These are phyloP conservation scores for Aspergillus eucalypticola DNA, from an alignment of 2,329 filamentous ascomycete species.

Conservation along the genomic window DNA sequence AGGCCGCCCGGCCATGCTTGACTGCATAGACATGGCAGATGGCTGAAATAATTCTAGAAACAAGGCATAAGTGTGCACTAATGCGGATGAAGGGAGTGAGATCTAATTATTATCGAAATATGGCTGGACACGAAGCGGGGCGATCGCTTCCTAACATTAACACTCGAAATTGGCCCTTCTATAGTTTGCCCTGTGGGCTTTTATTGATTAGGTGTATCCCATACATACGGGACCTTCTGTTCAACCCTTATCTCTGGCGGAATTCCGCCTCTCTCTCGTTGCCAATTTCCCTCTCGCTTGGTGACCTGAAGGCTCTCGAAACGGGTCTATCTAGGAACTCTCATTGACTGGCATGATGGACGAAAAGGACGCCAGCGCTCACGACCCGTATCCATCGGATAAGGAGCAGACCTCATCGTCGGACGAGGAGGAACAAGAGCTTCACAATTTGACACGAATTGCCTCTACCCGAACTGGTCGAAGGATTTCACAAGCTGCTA, in stretches of 20 bases:
- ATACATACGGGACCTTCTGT: not conserved
- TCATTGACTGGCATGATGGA: not conserved
- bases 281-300: not conserved
- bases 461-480: slow-evolving; percentile 27
- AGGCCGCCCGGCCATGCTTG: not conserved
- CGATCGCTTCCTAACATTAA: not conserved
- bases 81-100: not conserved
- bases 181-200: not conserved
- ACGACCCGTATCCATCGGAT: not conserved
- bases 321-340: not conserved
- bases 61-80: not conserved
- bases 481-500: slow-evolving; percentile 18
- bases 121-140: not conserved
- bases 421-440: not conserved
- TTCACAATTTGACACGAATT: slow-evolving; percentile 19
- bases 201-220: not conserved
- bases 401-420: not conserved
- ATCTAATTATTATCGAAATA: not conserved
- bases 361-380: not conserved
- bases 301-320: not conserved
- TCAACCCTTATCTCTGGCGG: not conserved
- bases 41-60: not conserved
- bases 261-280: not conserved
- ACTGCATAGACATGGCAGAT: not conserved
- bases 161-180: not conserved